Base-by-base conservation (phyloP, 2,329 filamentous ascomycete genomes). In the Ascochyta viciae-villosae region DNA sequence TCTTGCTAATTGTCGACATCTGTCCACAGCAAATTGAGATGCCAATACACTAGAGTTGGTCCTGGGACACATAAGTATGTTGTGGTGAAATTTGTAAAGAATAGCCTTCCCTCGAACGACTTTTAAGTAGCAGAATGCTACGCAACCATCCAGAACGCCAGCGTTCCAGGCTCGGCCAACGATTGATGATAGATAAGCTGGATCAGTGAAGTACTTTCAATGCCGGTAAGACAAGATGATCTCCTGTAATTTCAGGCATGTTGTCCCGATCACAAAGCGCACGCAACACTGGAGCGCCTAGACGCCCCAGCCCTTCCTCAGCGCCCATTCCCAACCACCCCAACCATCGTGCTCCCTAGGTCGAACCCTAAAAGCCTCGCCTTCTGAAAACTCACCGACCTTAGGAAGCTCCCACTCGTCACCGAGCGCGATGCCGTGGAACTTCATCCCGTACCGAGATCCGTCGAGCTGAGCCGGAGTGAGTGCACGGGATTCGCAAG, bases 261-360 rank as follows among this genome's bases (percentile, higher is more conserved):
- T 34, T 5, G n/a, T 16, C 33, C 15, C 16, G n/a, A 13, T 15
- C 12, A 13, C 12, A 12, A 31, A 13, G 7, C 13, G 29, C 4
- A 31, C 4, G 29, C 29, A 10, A 31, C 33, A 35, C 15, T 9
- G 27, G 16, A 33, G 13, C 10, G 10, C 12, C 39, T 43, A 51
- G 13, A 12, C 35, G 33, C 4, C 44, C 58, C 56, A 59, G 1
- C 50, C 60, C 23, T 45, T 49, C 40, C 31, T 31, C 9, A 56
- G 29, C n/a, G 56, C 64, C 64, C 65, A 66, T 26, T 64, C 54
- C 60, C 50, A 51, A n/a, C 63, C 63, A 15, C 64, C 65, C 65
- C 65, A 70, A 3, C 63, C 64, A 6, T 54, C 55, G 49, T 66
- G 61, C 4, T 62, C 49, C 10, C 46, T 50, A 0, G 64, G 65